Percentiles rank a stretch among this genome's conserved stretches.
Evolutionary conservation across 2,329 filamentous ascomycete species (phyloP).

Genomic region (Pezicula radicicola): DNA sequence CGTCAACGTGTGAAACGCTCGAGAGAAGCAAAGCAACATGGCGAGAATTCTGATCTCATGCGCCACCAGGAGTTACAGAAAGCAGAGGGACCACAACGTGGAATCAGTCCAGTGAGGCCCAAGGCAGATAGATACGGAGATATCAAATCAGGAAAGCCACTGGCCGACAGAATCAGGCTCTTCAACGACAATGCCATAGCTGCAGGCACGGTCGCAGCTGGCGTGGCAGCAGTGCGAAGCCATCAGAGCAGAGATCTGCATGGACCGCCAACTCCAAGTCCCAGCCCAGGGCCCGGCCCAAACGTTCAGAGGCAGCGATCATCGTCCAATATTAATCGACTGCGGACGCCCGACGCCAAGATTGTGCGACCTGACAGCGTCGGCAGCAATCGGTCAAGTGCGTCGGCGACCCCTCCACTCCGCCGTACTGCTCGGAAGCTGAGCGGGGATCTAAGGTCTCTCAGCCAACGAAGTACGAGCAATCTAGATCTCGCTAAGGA

Average conservation of each 20-base stretch:
- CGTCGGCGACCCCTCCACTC: constrained; percentile 62
- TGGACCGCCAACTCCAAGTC: constrained; percentile 9
- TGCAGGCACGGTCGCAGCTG: constrained; percentile 20
- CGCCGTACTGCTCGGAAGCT: constrained; percentile 63
- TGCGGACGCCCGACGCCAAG: constrained; percentile 30
- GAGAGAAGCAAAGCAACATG: constrained; percentile 1
- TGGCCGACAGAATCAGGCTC: constrained; percentile 18
- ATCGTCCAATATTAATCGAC: constrained; percentile 25
- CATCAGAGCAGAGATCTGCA: constrained; percentile 24
- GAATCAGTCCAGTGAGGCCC: constrained; percentile 4
- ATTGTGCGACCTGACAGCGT: constrained; percentile 61
- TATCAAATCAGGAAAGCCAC: constrained; percentile 18
- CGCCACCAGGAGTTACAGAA: background rate
- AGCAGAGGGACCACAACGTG: constrained; percentile 2
- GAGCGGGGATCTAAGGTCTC: constrained; percentile 75
- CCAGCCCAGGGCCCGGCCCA: too few species aligned
- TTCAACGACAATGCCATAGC: constrained; percentile 17
- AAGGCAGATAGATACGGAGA: constrained; percentile 24
- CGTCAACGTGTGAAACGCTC: constrained; percentile 18
- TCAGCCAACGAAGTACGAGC: constrained; percentile 49
- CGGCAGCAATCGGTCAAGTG: constrained; percentile 45
- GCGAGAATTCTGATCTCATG: constrained; percentile 1
- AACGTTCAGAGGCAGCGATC: constrained; percentile 24
- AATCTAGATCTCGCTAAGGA: constrained; percentile 34
- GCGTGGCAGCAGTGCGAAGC: constrained; percentile 24